Evolutionary conservation across 352 stramenopile species (phyloP), one percentile per base, ranked within the genome.

Genomic region (Achlya hypogyna): DNA sequence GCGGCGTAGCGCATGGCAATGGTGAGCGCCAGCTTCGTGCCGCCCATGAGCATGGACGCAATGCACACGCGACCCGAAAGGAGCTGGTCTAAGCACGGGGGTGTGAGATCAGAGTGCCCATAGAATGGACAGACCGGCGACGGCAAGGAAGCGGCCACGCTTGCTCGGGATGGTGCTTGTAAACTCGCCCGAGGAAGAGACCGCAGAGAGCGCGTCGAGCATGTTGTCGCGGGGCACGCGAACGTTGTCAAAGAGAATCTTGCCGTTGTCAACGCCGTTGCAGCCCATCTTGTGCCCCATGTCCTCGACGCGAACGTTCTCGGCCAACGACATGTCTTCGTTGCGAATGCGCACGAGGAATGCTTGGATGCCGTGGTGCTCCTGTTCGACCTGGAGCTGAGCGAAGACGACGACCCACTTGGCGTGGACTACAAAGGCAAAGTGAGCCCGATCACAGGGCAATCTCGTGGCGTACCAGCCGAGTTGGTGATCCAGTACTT

Each of bases 241-340:
- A 18, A 97, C 88, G 51, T 90, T 75, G 62, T 94, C 69, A 72
- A 98, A 96, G 27, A 67, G 60, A 58, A 67, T 67, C 49, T 67
- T 67, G 45, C 93, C 93, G 76, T 97, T 98, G 75, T 98, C 92
- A 67, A 97, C 88, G 42, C 80, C 75, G 45, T 95, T 81, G 75
- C 96, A 95, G 64, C 89, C 91, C 65, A 97, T 84, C 69, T 98
- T 98, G 4, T 88, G 86, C 12, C 93, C 93, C 60, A 97, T 96
- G 76, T 98, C 91, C 0, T 91, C 89, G 0, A 94, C 82, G 51
- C 60, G 60, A 20, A 67, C 60, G 18, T 67, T 6, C 14, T 67
- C 32, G 60, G 16, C 18, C 29, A 67, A 12, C 16, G 29, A 43
- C 60, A 67, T 58, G 32, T 67, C 47, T 60, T 67, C 60, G 35